Evolutionary conservation across 495 filamentous ascomycete species (phyloP).

Genomic region (Penicillium bialowiezense): DNA sequence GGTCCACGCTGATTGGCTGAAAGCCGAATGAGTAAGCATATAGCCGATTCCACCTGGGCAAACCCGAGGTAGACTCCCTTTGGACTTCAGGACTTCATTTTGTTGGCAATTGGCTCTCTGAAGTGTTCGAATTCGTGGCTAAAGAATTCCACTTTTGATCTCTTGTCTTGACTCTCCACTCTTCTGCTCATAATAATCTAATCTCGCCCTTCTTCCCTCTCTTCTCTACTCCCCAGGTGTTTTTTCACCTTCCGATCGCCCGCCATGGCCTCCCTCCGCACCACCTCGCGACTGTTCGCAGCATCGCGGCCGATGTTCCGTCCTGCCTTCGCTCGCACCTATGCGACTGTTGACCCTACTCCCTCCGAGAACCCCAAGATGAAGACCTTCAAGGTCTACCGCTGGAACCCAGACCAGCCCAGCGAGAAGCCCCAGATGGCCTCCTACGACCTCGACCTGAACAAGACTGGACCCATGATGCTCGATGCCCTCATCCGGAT

Average conservation of each 20-base stretch:
- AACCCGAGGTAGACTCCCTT: conserved; percentile 45
- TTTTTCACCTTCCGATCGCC: conserved; percentile 9
- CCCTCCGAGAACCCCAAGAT: conserved; percentile 56
- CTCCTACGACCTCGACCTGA: conserved; percentile 87
- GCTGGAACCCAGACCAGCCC: conserved; percentile 93
- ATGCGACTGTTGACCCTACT: conserved; percentile 50
- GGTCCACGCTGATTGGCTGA: conserved; percentile 34
- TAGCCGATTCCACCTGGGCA: conserved; percentile 26
- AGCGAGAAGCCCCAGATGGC: conserved; percentile 93
- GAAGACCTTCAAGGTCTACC: conserved; percentile 98
- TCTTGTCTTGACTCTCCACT: conserved; percentile 13
- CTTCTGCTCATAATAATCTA: conserved; percentile 2
- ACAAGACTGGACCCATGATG: conserved; percentile 98
- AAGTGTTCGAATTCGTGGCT: conserved; percentile 5
- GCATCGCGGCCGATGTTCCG: conserved; percentile 54
- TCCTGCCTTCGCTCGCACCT: conserved; percentile 45
- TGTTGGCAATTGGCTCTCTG: conserved; percentile 17
- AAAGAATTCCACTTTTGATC: conserved; percentile 14
- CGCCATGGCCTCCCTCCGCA: conserved; percentile 78
- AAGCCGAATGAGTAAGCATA: conserved; percentile 30
- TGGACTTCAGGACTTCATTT: conserved; percentile 26
- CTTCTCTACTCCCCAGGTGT: neutral
- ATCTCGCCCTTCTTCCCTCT: conserved; percentile 1
- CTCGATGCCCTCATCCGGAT: conserved; percentile 94
- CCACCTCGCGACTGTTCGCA: conserved; percentile 62